A percentile compares a stretch with the other conserved stretches of the same genome.
phyloP scores from a whole-genome alignment of 2,329 filamentous ascomycete genomes.

The Cladosporium sp. region DNA sequence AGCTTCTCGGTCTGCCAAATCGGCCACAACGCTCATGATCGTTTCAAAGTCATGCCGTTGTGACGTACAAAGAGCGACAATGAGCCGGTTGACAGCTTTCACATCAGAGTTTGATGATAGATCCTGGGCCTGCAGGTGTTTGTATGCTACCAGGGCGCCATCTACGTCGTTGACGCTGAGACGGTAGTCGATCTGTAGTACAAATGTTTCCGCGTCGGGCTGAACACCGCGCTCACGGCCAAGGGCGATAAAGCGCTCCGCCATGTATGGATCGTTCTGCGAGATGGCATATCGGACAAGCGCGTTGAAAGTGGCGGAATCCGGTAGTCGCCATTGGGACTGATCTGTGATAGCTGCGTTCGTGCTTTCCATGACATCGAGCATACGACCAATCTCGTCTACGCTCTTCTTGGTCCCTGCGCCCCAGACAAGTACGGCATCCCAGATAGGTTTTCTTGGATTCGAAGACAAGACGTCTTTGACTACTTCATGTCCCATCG shows the following conservation, averaged over 20 bases:
- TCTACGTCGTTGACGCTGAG: conserved; percentile 69
- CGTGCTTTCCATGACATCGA: conserved; percentile 55
- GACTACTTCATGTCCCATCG: conserved; percentile 62
- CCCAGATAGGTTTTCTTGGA: conserved; percentile 50
- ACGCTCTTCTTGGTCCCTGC: conserved; percentile 67
- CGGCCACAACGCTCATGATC: conserved; percentile 68
- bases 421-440: conserved; percentile 71
- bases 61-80: conserved; percentile 62
- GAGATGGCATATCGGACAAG: conserved; percentile 70
- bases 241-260: conserved; percentile 68
- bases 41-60: conserved; percentile 62
- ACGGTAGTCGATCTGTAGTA: conserved; percentile 72
- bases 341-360: conserved; percentile 34
- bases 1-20: conserved; percentile 66
- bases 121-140: conserved; percentile 56
- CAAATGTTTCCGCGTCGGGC: conserved; percentile 65
- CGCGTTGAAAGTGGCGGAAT: conserved; percentile 69
- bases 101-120: conserved; percentile 57
- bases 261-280: conserved; percentile 65
- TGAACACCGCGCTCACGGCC: conserved; percentile 61
- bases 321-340: conserved; percentile 49
- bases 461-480: conserved; percentile 30
- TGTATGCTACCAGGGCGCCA: conserved; percentile 64
- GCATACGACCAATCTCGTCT: conserved; percentile 69
- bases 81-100: conserved; percentile 64